phyloP scores from a whole-genome alignment of 345 rosid species.

The Psidium friedrichsthalianum region DNA sequence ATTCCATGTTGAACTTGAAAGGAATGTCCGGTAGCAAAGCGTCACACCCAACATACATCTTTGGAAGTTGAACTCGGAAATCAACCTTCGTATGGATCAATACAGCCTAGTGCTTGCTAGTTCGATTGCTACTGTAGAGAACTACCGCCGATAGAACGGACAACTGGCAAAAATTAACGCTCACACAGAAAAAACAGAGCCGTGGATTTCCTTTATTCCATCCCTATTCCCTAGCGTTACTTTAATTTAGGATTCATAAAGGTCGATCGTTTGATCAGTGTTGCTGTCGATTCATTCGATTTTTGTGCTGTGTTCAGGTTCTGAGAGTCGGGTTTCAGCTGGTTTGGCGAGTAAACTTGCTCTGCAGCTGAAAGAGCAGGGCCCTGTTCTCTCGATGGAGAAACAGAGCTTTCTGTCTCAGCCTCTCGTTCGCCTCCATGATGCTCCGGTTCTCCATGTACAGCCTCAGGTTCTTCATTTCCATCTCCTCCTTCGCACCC shows the following conservation, averaged over 20 bases:
- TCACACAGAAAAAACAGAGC: not conserved
- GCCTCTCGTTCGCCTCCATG: constrained; percentile 56
- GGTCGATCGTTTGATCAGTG: not conserved
- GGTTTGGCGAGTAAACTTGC: constrained; percentile 5
- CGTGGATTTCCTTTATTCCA: not conserved
- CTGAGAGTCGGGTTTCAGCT: not conserved
- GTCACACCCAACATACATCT: not conserved
- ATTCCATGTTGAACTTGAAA: not conserved
- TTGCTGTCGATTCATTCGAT: not conserved
- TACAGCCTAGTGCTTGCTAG: not conserved
- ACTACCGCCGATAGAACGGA: not conserved
- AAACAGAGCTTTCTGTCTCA: constrained; percentile 47
- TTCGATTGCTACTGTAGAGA: not conserved
- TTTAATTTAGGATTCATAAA: not conserved
- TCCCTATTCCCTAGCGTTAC: not conserved
- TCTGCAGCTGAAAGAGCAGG: constrained; percentile 40
- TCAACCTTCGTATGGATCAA: not conserved
- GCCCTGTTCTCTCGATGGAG: constrained; percentile 67
- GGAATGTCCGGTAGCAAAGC: not conserved
- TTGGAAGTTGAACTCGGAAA: not conserved
- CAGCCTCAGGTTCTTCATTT: constrained; percentile 49
- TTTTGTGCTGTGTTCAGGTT: not conserved
- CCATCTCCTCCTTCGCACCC: constrained; percentile 21
- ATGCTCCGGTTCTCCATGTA: constrained; percentile 59
- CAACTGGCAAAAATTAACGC: not conserved